Evolutionary conservation across 1,139 yeast species (phyloP), one percentile per base, ranked within the genome.

Genomic region (Saccharomyces hybrid): DNA sequence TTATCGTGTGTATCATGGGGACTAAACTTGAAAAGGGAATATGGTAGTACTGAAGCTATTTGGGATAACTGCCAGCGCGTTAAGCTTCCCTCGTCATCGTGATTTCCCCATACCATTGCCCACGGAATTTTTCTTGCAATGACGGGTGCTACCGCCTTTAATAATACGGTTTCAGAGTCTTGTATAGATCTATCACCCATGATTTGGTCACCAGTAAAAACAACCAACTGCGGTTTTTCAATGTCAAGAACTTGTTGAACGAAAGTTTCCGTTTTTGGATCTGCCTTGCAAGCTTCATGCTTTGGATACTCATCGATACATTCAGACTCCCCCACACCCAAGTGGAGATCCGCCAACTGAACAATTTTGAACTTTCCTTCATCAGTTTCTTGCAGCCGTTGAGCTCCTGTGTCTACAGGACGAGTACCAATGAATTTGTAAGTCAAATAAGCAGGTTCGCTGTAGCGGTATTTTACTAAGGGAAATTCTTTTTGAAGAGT

Each of bases 321-420:
- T 50, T 70, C 69, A 2, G 97, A 97, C 51, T 72, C 75, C 1
- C 91, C 93, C 0, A 93, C 86, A 7, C 89, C 79, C 64, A 86
- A 82, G 69, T 91, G 97, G 56, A 90, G 73, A 68, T 91, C 98
- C 0, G 97, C 95, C 2, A 90, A 79, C 68, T 91, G 97, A 13
- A 88, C 70, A 47, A 91, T 83, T 67, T 87, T 89, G 70, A 86
- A 87, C 58, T 76, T 80, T 2, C 78, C 82, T 31, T 78, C 69
- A 3, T 65, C 50, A 26, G 65, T 61, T 25, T 75, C 67, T 16
- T 68, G 59, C 32, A 70, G 56, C 5, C 48, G 47, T 11, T 28
- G 46, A 9, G 31, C 16, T 42, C 34, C 29, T 27, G 34, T 19
- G 23, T 13, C 48, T 11, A 19, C 51, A 46, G 34, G 50, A 41